Evolutionary conservation across 1,284 basidiomycete genomes (phyloP), one percentile per base, ranked within the genome.

Genomic region (Trichosporon asahii): DNA sequence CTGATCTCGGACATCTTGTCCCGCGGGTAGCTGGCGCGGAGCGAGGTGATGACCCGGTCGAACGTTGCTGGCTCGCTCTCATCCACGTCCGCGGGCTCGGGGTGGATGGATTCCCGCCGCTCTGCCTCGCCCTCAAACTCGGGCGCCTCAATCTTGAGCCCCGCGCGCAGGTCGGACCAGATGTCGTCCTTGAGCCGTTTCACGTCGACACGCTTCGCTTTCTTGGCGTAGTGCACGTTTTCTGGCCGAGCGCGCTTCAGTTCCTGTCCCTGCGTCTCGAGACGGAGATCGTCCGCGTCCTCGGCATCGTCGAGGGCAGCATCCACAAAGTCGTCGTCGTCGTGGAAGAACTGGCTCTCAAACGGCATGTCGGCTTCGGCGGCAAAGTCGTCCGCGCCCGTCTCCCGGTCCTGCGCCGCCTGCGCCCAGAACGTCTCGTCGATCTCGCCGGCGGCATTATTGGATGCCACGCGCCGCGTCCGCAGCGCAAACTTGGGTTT

Each of bases 1-100:
- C 94, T 97, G 82, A 99, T 98, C 77, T 99, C 97, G 61, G 92
- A 90, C 90, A 99, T 92, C 86, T 95, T 97, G 60, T 98, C 94
- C 72, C 86, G 86, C 0, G 96, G 92, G 82, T 99, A 99, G 8
- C 90, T 88, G 66, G 85, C 87, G 74, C 92, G 89, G 44, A 99
- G 86, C 18, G 89, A 90, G 0, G 89, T 87, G 73, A 99, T 92
- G 72, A 99, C 94, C 65, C 88, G 87, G 67, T 90, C 89, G 82
- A 99, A 97, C 65, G 89, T 73, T 2, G 31, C 18, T 8, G 71
- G 60, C 49, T 64, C 68, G 27, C 68, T 14, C 5, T 21, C 57
- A 3, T 11, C 25, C 27, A 14, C 55, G 9, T 27, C 55, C 21
- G 3, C 55, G 27, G 46, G 6, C 61, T 68, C 18, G 9, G 60